A percentile compares a stretch with the other conserved stretches of the same genome.
phyloP scores from a whole-genome alignment of 1,284 basidiomycete species.

The Naganishia sp. region DNA sequence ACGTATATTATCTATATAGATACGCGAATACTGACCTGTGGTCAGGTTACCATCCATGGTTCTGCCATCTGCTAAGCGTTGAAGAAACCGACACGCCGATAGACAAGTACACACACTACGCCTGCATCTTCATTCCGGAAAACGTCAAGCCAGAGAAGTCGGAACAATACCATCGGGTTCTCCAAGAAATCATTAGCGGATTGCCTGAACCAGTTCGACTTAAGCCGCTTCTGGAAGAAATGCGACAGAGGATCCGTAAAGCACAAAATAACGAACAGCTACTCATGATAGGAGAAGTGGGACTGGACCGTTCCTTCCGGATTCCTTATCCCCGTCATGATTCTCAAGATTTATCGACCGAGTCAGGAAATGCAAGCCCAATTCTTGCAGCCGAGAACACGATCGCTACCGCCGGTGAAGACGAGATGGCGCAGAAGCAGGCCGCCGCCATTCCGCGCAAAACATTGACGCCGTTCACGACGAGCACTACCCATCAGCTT shows the following conservation, averaged over 20 bases:
- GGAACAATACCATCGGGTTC: slow-evolving; percentile 37
- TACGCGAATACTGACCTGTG: background rate
- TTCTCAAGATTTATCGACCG: slow-evolving; percentile 29
- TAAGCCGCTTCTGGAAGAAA: slow-evolving; percentile 35
- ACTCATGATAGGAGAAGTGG: slow-evolving; percentile 56
- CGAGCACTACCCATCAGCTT: slow-evolving; percentile 53
- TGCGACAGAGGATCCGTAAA: slow-evolving; percentile 37
- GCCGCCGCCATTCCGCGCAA: slow-evolving; percentile 35
- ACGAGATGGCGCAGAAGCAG: slow-evolving; percentile 31
- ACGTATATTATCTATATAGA: background rate
- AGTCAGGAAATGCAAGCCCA: slow-evolving; percentile 34
- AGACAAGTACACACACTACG: slow-evolving; percentile 52
- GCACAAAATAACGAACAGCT: slow-evolving; percentile 36
- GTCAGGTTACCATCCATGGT: slow-evolving; percentile 58
- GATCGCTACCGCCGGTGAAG: slow-evolving; percentile 13
- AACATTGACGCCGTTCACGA: slow-evolving; percentile 51
- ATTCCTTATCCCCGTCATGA: slow-evolving; percentile 42
- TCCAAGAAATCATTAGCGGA: slow-evolving; percentile 37
- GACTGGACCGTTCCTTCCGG: slow-evolving; percentile 54
- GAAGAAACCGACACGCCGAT: slow-evolving; percentile 30
- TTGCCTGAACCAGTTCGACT: slow-evolving; percentile 46
- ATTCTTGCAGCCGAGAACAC: slow-evolving; percentile 13
- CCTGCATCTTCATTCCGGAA: slow-evolving; percentile 46
- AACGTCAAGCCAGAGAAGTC: slow-evolving; percentile 36
- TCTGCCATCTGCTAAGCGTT: slow-evolving; percentile 52